phyloP scores from a whole-genome alignment of 2,329 filamentous ascomycete species.

The Alternaria consortialis region DNA sequence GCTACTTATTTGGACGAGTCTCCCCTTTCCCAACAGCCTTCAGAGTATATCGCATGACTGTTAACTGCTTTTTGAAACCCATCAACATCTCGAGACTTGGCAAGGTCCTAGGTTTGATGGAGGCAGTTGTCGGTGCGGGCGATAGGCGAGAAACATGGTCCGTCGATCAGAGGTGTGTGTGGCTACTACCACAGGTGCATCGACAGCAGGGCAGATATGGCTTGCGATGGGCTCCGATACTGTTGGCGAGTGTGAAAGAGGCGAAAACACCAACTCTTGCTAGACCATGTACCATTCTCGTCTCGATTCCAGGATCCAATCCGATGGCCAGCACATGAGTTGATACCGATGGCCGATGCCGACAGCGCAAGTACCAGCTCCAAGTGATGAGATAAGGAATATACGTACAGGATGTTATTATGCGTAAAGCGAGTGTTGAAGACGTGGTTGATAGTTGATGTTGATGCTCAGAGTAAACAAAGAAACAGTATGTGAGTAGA shows the following conservation, averaged over 20 bases:
- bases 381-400: constrained; percentile 3
- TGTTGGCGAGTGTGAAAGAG: not conserved
- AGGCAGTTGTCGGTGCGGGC: constrained; percentile 1
- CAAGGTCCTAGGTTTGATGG: not conserved
- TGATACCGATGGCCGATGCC: not conserved
- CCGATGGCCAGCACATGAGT: not conserved
- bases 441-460: not conserved
- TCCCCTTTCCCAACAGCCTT: not conserved
- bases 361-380: not conserved
- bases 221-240: not conserved
- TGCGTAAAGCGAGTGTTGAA: not conserved
- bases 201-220: not conserved
- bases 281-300: not conserved
- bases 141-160: constrained; percentile 12
- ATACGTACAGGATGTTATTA: constrained; percentile 13
- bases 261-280: not conserved
- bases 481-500: not conserved
- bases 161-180: constrained; percentile 7
- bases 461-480: not conserved
- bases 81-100: constrained; percentile 7
- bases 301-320: not conserved
- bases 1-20: not conserved
- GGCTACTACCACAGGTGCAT: not conserved
- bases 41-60: constrained; percentile 1
- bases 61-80: not conserved